Base-by-base conservation (phyloP, 2,329 filamentous ascomycete genomes). In the Claviceps citrina region DNA sequence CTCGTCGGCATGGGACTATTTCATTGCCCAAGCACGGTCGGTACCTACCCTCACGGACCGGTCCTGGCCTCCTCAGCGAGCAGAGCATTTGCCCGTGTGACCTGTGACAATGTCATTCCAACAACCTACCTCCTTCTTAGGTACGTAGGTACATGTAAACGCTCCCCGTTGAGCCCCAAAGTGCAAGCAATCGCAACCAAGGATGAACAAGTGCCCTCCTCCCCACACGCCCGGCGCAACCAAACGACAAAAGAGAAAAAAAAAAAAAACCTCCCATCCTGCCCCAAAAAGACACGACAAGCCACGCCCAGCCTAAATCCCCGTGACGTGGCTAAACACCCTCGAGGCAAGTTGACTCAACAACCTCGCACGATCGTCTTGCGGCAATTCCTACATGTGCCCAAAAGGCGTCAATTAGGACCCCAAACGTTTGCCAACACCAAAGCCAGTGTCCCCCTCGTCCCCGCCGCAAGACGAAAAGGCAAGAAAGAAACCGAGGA, bases 271-370 rank as follows among this genome's bases (percentile, higher is more conserved):
- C n/a, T n/a, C n/a, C n/a, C n/a, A n/a, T n/a, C n/a, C n/a, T n/a
- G n/a, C n/a, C n/a, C n/a, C n/a, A n/a, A n/a, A n/a, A n/a, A n/a
- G n/a, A n/a, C n/a, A n/a, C n/a, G n/a, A n/a, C n/a, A n/a, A n/a
- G n/a, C n/a, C n/a, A n/a, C n/a, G n/a, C n/a, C n/a, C n/a, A n/a
- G n/a, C 32, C 34, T 36, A 49, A 20, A 47, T 36, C 10, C 78
- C 76, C 27, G 84, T 79, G 16, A 79, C 81, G 57, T 85, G 81
- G 46, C 81, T 83, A 55, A 95, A 87, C 1, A 95, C 81, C 60
- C 84, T 89, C 24, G 78, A 77, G 1, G 89, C 89, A 54, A 96
- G 62, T 60, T 93, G 83, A 55, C 78, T 81, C 45, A 96, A 66
- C 52, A 98, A 61, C 58, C 77, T 78, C 40, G 85, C 78, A 54